These are phyloP conservation scores for Parathielavia appendiculata DNA, from an alignment of 495 filamentous ascomycete species.

Conservation along the genomic window DNA sequence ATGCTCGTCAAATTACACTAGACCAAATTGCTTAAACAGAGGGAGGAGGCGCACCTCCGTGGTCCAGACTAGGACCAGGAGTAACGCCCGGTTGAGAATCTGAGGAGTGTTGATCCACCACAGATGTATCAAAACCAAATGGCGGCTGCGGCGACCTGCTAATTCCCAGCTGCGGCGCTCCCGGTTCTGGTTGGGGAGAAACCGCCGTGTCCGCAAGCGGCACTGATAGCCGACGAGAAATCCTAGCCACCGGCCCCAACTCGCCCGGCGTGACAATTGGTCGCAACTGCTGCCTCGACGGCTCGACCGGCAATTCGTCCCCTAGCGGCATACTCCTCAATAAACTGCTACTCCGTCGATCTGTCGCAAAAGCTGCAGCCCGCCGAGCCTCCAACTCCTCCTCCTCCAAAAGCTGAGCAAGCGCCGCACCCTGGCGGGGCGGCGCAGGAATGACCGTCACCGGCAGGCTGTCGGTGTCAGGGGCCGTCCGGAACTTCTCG, in stretches of 20 bases:
- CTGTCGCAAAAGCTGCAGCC: background rate
- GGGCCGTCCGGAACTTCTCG: constrained; percentile 41
- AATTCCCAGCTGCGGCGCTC: no score
- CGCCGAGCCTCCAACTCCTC: constrained; percentile 26
- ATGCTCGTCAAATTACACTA: background rate
- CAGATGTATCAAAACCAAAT: no score
- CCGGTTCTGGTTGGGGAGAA: background rate
- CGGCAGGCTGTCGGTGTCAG: constrained; percentile 45
- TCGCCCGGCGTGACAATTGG: background rate
- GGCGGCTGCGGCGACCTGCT: no score
- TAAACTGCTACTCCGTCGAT: background rate
- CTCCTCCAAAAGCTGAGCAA: constrained; percentile 42
- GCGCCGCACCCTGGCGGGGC: constrained; percentile 41
- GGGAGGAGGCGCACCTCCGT: background rate
- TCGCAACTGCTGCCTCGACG: background rate
- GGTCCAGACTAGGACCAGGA: background rate
- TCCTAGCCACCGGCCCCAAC: background rate
- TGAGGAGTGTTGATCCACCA: background rate
- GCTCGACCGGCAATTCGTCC: background rate
- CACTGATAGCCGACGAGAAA: background rate
- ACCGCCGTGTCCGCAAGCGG: background rate
- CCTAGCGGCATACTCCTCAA: background rate
- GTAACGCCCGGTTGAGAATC: background rate
- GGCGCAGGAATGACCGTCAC: constrained; percentile 48
- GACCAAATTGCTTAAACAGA: background rate